phyloP scores from a whole-genome alignment of 176 grass and related monocot genomes.

The Alopecurus myosuroides region DNA sequence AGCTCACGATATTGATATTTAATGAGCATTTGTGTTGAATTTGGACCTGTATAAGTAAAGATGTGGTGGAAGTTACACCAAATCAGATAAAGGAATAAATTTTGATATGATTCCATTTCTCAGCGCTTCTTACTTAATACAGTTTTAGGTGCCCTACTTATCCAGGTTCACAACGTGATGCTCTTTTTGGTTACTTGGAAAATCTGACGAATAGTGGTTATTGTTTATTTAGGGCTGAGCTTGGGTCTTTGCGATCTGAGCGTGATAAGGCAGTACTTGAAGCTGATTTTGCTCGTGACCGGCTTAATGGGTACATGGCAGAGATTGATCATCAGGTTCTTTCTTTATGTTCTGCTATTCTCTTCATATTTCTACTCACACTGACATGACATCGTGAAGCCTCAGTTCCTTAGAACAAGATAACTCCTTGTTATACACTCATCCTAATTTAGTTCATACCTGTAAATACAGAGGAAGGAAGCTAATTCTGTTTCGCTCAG shows the following conservation, averaged over 20 bases:
- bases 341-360: not conserved
- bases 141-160: conserved; percentile 2
- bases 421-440: not conserved
- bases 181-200: not conserved
- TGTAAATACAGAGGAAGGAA: conserved; percentile 72
- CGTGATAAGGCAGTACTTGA: conserved; percentile 76
- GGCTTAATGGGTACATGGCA: conserved; percentile 58
- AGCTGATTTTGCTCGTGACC: conserved; percentile 79
- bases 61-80: not conserved
- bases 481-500: conserved; percentile 75
- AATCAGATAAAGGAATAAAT: not conserved
- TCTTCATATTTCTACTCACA: not conserved
- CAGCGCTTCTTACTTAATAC: not conserved
- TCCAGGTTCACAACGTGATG: not conserved
- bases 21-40: not conserved
- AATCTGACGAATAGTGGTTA: not conserved
- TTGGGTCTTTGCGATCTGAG: conserved; percentile 51
- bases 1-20: not conserved
- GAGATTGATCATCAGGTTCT: conserved; percentile 93
- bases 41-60: not conserved
- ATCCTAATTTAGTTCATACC: conserved; percentile 17
- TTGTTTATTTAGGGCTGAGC: conserved; percentile 52
- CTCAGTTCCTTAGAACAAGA: not conserved
- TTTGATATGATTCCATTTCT: not conserved
- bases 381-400: not conserved